Evolutionary conservation across 2,329 filamentous ascomycete species (phyloP).

Genomic region (Ceratocystis cubensis): DNA sequence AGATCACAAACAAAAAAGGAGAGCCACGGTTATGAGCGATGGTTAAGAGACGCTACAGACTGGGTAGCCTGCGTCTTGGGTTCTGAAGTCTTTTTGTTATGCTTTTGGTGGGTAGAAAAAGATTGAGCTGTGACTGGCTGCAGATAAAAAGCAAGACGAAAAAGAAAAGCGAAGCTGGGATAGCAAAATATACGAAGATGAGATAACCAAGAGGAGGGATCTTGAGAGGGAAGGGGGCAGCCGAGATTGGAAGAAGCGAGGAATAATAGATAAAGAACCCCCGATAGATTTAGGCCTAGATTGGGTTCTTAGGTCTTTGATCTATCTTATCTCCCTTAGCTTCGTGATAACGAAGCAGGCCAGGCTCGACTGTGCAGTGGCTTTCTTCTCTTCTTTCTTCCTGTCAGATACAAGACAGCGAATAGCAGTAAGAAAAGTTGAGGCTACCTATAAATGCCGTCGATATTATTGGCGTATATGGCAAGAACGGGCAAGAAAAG

Average conservation of each 20-base stretch:
- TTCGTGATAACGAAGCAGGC: neutral
- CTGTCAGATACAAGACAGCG: too few species aligned
- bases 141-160: neutral
- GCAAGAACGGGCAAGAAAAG: neutral
- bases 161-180: neutral
- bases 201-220: neutral
- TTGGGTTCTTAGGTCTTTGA: neutral
- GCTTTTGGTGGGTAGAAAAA: neutral
- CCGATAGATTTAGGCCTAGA: neutral
- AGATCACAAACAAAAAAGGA: too few species aligned
- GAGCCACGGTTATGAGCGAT: too few species aligned
- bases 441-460: neutral
- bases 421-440: too few species aligned
- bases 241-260: constrained; percentile 1
- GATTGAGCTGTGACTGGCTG: neutral
- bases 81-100: too few species aligned
- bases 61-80: too few species aligned
- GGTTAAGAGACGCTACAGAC: too few species aligned
- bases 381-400: neutral
- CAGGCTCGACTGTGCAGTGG: neutral
- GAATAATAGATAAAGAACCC: neutral
- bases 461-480: neutral
- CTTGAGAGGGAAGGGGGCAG: neutral
- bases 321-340: neutral
- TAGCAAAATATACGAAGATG: neutral